Evolutionary conservation across 129 eudicot species (phyloP), one percentile per base, ranked within the genome.

Genomic region (Helichrysum umbraculigerum): DNA sequence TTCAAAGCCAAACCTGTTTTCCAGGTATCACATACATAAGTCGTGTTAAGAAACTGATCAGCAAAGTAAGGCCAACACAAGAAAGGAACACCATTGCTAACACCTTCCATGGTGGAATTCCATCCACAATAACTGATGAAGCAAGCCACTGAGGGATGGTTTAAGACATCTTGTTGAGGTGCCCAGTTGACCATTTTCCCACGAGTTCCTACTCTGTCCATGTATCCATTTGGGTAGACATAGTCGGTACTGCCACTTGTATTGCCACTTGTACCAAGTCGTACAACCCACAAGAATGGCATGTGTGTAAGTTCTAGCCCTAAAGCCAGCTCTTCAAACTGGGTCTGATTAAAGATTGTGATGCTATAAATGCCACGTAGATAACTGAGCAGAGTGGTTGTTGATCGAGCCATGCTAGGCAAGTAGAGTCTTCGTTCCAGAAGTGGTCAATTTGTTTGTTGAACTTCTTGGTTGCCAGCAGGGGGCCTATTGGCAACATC

Each of bases 11-110:
- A 35, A 6, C 94, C 91, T 12, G 76, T 72, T 25, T 79, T 77
- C 93, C 91, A 91, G 4, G 59, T 69, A 67, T 91, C 91, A 33
- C 78, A 76, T 28, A 91, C 74, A 56, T 88, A 91, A 34, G 58
- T 80, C 70, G 61, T 66, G 67, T 88, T 86, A 8, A 82, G 57
- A 68, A 75, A 79, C 69, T 91, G 97, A 66, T 88, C 90, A 7
- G 83, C 88, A 76, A 84, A 88, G 72, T 82, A 90, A 15, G 93
- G 93, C 93, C 96, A 88, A 34, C 97, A 91, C 65, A 91, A 68
- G 39, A 88, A 84, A 33, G 91, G 94, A 2, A 86, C 54, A n/a
- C 90, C 94, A 29, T 77, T 84, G 79, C 89, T 73, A 14, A 86
- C 66, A 47, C 88, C 86, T 81, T 88, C 94, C 50, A 83, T 16